These are phyloP conservation scores for Trichoderma guizhouense DNA, from an alignment of 2,329 filamentous ascomycete species.

Conservation along the genomic window DNA sequence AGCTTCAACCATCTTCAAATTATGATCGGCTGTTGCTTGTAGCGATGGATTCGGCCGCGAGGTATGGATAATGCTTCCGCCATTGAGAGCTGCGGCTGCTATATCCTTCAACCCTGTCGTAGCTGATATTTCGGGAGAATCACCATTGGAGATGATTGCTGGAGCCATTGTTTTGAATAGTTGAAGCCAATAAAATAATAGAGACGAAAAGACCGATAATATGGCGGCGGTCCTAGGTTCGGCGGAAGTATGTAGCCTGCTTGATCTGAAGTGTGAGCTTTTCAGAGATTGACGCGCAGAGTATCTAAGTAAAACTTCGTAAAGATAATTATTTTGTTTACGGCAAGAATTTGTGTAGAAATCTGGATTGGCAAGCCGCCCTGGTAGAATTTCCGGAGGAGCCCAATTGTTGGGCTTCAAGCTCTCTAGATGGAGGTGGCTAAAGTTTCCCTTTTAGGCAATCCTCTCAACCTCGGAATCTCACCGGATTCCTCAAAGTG, in stretches of 20 bases:
- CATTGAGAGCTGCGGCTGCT: not conserved
- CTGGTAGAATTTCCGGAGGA: not conserved
- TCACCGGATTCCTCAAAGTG: not conserved
- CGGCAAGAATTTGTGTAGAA: not conserved
- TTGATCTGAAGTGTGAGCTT: not conserved
- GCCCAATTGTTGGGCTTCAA: not conserved
- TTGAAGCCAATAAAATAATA: not conserved
- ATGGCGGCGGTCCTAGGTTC: not conserved
- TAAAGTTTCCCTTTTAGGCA: slow-evolving; percentile 6
- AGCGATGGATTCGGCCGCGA: not conserved
- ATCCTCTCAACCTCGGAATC: not conserved
- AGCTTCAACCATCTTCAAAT: not conserved
- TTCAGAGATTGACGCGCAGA: not conserved
- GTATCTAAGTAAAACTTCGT: not conserved
- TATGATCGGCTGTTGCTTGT: slow-evolving; percentile 6
- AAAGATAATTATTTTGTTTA: not conserved
- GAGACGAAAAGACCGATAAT: not conserved
- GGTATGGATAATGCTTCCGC: not conserved
- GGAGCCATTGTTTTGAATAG: not conserved
- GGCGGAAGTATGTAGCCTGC: not conserved
- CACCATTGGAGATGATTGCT: not conserved
- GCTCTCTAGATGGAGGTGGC: not conserved
- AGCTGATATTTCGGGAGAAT: not conserved
- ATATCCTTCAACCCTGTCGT: not conserved
- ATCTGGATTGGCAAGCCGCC: too few relatives aligned